Conservation (phyloP, 139 green algal species). For the Penium margaritaceum region DNA sequence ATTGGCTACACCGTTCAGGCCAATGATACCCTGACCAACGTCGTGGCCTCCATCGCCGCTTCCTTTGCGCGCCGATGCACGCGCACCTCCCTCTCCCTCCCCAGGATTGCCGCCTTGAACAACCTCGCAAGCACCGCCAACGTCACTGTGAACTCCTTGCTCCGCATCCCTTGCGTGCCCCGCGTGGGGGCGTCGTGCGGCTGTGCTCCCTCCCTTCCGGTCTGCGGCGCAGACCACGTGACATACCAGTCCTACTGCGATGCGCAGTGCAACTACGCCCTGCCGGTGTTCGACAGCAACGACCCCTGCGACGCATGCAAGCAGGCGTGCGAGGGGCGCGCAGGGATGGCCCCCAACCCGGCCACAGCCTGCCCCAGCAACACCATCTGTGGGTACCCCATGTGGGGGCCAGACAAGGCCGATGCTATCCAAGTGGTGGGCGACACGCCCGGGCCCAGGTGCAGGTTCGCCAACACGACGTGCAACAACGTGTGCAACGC, state of each 20-base stretch:
- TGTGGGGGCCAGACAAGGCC: not conserved
- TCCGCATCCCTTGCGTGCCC: constrained; percentile 11
- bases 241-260: constrained; percentile 28
- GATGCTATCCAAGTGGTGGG: not conserved
- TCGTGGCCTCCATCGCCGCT: not conserved
- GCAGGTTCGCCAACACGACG: not conserved
- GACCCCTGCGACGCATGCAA: constrained; percentile 5
- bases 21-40: constrained; percentile 7
- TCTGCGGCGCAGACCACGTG: constrained; percentile 8
- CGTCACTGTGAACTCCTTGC: not conserved
- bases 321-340: not conserved
- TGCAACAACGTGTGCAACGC: not conserved
- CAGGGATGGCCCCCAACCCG: not conserved
- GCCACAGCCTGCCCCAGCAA: not conserved
- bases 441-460: not conserved
- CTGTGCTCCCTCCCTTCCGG: not conserved
- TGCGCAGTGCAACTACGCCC: constrained; percentile 23
- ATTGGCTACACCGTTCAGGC: not conserved
- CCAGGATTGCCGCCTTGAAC: not conserved
- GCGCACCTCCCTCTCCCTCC: not conserved
- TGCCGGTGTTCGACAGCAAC: not conserved
- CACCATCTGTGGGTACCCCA: not conserved
- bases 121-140: not conserved
- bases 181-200: constrained; percentile 4
- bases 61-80: not conserved